Percentiles rank a stretch among this genome's conserved stretches.
These are phyloP conservation scores for Phytophthora hibernalis DNA, from an alignment of 352 stramenopile genomes.

Conservation along the genomic window DNA sequence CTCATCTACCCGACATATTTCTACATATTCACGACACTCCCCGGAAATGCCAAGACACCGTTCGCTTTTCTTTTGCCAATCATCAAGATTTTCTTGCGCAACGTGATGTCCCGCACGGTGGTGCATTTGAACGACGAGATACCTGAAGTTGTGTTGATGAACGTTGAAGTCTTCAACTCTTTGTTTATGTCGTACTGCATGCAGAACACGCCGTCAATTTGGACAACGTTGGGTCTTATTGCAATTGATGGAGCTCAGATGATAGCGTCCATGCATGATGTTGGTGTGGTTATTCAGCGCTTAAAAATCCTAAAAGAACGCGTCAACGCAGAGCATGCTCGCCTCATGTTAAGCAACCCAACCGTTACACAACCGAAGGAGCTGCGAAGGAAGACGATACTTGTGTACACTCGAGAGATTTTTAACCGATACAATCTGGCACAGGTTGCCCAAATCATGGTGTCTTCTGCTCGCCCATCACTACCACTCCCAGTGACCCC, in stretches of 20 bases:
- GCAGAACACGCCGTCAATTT: conserved; percentile 46
- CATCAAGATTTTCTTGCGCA: conserved; percentile 41
- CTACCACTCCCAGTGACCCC: neutral
- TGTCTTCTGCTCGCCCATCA: neutral
- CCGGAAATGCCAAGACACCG: neutral
- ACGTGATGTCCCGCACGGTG: conserved; percentile 26
- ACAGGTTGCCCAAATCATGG: neutral
- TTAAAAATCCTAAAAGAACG: conserved; percentile 8
- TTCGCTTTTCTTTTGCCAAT: conserved; percentile 39
- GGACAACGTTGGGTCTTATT: conserved; percentile 35
- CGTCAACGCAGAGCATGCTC: conserved; percentile 19
- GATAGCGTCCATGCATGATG: conserved; percentile 22
- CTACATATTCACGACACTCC: conserved; percentile 26
- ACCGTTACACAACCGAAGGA: conserved; percentile 30
- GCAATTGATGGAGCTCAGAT: conserved; percentile 30
- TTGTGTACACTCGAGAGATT: conserved; percentile 21
- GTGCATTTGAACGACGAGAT: conserved; percentile 34
- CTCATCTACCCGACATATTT: conserved; percentile 36
- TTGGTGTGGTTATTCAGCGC: conserved; percentile 17
- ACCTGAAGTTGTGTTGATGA: conserved; percentile 45
- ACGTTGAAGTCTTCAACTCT: conserved; percentile 51
- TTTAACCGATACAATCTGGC: conserved; percentile 15
- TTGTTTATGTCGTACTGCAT: conserved; percentile 52
- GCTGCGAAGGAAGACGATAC: conserved; percentile 8
- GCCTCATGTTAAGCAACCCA: conserved; percentile 13